A percentile compares a stretch with the other conserved stretches of the same genome.
phyloP scores from a whole-genome alignment of 2,329 filamentous ascomycete species.

The Cladosporium halotolerans region DNA sequence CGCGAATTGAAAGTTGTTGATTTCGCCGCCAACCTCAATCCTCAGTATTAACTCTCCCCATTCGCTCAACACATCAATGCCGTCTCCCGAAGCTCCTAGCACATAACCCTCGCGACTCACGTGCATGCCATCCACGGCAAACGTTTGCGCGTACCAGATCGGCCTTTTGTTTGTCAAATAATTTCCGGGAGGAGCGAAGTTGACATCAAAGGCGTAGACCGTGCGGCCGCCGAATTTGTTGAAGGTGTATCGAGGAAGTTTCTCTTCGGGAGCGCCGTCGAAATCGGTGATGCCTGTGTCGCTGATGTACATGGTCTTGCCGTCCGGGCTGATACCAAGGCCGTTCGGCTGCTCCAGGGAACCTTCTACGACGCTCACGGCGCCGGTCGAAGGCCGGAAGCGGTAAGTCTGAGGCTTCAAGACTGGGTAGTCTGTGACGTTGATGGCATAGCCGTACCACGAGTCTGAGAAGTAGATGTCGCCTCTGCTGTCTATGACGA shows the following conservation, averaged over 20 bases:
- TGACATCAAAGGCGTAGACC: constrained; percentile 18
- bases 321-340: constrained; percentile 39
- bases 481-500: constrained; percentile 37
- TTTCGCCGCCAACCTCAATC: constrained; percentile 16
- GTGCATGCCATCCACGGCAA: constrained; percentile 18
- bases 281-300: constrained; percentile 30
- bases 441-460: constrained; percentile 16
- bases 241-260: constrained; percentile 13
- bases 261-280: not conserved
- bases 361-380: constrained; percentile 36
- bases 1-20: constrained; percentile 20
- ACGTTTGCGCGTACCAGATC: constrained; percentile 17
- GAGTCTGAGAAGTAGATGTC: constrained; percentile 48
- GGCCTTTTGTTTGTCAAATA: constrained; percentile 17
- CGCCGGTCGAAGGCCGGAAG: constrained; percentile 37
- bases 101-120: constrained; percentile 18
- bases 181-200: constrained; percentile 13
- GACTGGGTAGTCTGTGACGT: constrained; percentile 16
- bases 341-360: constrained; percentile 40
- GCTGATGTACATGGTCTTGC: constrained; percentile 40
- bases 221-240: constrained; percentile 14
- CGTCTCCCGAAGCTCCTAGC: constrained; percentile 17
- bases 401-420: constrained; percentile 32
- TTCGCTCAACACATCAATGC: constrained; percentile 17
- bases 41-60: constrained; percentile 17